These are phyloP conservation scores for Chlamydomonas eustigma DNA, from an alignment of 139 green algal genomes.

Conservation along the genomic window DNA sequence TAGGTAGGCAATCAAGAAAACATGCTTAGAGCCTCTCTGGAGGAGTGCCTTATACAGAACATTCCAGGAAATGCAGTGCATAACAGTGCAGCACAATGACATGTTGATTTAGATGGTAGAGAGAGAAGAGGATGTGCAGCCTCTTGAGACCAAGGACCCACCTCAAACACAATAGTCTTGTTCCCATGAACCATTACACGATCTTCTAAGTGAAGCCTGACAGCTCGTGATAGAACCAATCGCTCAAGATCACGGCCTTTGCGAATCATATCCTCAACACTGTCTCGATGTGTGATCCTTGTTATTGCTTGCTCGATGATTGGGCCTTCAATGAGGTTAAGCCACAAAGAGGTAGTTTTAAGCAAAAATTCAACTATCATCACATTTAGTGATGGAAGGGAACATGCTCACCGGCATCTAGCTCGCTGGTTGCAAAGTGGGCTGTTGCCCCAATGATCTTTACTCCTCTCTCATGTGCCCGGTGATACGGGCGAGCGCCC, in stretches of 20 bases:
- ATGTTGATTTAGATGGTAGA: too few relatives aligned
- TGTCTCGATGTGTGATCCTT: conserved; percentile 69
- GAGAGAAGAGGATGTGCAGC: not conserved
- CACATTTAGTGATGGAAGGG: too few relatives aligned
- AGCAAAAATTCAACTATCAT: too few relatives aligned
- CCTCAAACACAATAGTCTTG: conserved; percentile 76
- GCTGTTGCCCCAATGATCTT: conserved; percentile 83
- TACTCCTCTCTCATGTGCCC: conserved; percentile 63
- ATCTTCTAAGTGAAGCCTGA: conserved; percentile 68
- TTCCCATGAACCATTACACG: conserved; percentile 67
- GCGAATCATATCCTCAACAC: conserved; percentile 42
- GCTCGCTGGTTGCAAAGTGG: conserved; percentile 68
- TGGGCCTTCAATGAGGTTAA: conserved; percentile 22
- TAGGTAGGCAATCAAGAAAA: too few relatives aligned
- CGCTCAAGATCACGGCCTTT: conserved; percentile 70
- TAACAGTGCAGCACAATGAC: too few relatives aligned
- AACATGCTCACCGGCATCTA: conserved; percentile 28
- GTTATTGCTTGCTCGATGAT: conserved; percentile 72
- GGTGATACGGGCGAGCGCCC: conserved; percentile 58
- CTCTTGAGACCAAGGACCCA: conserved; percentile 19
- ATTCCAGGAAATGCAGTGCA: too few relatives aligned
- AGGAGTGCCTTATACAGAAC: too few relatives aligned
- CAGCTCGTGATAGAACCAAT: conserved; percentile 65
- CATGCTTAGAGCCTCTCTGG: too few relatives aligned
- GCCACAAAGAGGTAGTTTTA: too few relatives aligned